phyloP scores from a whole-genome alignment of 306 rosid genomes.

The Prunus fruticosa region DNA sequence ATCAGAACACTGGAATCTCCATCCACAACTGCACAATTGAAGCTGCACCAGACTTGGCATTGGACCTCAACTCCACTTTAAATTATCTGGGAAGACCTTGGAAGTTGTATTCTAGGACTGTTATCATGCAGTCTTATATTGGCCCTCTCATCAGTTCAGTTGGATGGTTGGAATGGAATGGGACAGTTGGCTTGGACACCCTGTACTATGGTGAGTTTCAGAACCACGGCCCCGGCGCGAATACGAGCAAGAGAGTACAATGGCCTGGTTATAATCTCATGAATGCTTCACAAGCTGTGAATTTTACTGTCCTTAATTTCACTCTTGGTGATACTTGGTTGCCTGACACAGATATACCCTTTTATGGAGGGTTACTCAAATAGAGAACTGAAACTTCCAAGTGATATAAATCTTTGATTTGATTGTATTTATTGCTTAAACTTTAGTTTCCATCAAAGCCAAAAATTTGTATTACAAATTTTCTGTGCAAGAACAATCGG shows the following conservation, averaged over 20 bases:
- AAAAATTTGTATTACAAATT: not conserved
- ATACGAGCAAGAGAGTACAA: conserved; percentile 47
- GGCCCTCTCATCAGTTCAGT: conserved; percentile 47
- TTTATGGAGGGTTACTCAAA: conserved; percentile 39
- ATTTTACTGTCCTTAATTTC: conserved; percentile 63
- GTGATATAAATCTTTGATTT: not conserved
- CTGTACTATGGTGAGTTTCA: conserved; percentile 64
- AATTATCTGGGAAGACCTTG: conserved; percentile 65
- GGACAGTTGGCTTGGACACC: conserved; percentile 59
- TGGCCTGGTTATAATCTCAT: conserved; percentile 66
- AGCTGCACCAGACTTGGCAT: conserved; percentile 55
- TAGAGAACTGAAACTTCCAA: not conserved
- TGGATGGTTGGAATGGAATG: conserved; percentile 83
- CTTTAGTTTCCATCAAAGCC: too few relatives aligned
- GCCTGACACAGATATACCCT: conserved; percentile 70
- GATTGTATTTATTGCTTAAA: not conserved
- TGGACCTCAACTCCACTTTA: conserved; percentile 17
- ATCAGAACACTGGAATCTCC: conserved; percentile 65
- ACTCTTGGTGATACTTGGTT: conserved; percentile 70
- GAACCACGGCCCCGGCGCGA: conserved; percentile 68
- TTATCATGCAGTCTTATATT: conserved; percentile 66
- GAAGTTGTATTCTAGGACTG: conserved; percentile 72
- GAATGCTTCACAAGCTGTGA: conserved; percentile 60
- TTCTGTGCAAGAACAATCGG: not conserved
- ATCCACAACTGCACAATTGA: conserved; percentile 72